Conservation (phyloP, 257 asterid species). For the Solanum clarkiae region DNA sequence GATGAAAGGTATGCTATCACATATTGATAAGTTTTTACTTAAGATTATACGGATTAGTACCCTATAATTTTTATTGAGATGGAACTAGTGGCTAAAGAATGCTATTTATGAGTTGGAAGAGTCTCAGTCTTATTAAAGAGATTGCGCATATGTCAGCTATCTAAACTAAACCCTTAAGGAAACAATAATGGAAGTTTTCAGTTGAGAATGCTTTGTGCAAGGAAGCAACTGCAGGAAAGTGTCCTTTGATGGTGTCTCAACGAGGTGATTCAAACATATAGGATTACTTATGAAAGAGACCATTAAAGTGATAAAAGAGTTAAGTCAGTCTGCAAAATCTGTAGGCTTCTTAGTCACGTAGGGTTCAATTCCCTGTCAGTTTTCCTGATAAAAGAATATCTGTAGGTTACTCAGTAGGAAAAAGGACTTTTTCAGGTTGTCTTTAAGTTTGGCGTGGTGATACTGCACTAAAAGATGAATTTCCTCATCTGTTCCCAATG, state of each 20-base stretch:
- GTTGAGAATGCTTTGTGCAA: background rate
- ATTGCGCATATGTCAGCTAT: background rate
- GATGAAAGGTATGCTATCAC: constrained; percentile 43
- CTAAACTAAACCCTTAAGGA: background rate
- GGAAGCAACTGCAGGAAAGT: background rate
- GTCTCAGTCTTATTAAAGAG: background rate
- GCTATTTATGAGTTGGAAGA: background rate
- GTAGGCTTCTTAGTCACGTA: background rate
- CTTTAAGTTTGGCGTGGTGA: background rate
- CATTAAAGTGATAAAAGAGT: background rate
- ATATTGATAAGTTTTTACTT: background rate
- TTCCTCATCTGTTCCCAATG: background rate
- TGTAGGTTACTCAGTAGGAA: background rate
- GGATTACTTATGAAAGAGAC: background rate
- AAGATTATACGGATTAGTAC: background rate
- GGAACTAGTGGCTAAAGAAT: background rate
- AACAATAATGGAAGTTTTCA: background rate
- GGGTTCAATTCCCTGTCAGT: background rate
- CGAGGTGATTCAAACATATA: background rate
- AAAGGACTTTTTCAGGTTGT: background rate
- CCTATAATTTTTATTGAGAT: background rate
- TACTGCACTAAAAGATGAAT: background rate
- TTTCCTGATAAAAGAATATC: background rate
- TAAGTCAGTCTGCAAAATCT: background rate
- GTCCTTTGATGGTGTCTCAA: background rate